Percentiles rank a stretch among this genome's conserved stretches.
phyloP scores from a whole-genome alignment of 139 green algal genomes.

The Asterochloris sp. region DNA sequence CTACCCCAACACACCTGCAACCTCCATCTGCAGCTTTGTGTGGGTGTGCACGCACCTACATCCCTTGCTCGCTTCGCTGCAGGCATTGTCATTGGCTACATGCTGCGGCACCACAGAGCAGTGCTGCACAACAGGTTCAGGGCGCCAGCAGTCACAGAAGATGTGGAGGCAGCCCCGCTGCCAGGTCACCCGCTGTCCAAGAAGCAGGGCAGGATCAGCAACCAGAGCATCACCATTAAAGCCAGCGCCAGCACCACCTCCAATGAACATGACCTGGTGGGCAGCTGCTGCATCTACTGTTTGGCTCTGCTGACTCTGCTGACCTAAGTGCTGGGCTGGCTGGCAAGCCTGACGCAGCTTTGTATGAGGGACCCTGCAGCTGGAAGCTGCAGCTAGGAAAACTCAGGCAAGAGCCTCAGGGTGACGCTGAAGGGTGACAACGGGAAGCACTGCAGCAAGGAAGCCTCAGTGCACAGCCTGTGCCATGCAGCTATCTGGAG shows the following conservation, averaged over 20 bases:
- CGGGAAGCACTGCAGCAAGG: background rate
- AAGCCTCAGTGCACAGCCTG: too few relatives aligned
- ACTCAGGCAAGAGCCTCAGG: background rate
- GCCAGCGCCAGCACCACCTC: slow-evolving; percentile 6
- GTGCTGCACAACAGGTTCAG: slow-evolving; percentile 1
- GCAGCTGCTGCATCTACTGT: too few relatives aligned
- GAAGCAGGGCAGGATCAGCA: background rate
- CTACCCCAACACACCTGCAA: too few relatives aligned
- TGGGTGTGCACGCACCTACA: background rate
- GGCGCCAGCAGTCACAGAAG: background rate
- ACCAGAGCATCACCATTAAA: slow-evolving; percentile 10
- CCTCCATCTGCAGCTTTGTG: background rate
- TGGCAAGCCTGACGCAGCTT: background rate
- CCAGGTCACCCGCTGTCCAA: background rate
- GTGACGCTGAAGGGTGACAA: background rate
- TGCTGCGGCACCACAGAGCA: background rate
- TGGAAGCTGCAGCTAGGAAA: background rate
- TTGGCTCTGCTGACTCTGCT: background rate
- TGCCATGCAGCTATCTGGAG: too few relatives aligned
- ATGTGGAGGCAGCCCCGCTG: background rate
- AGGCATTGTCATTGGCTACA: background rate
- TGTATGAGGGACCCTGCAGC: background rate
- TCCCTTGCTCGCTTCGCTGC: background rate
- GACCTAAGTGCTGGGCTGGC: background rate
- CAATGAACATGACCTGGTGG: too few relatives aligned